Conservation (phyloP, 2,329 filamentous ascomycete genomes). For the Clarireedia homoeocarpa region DNA sequence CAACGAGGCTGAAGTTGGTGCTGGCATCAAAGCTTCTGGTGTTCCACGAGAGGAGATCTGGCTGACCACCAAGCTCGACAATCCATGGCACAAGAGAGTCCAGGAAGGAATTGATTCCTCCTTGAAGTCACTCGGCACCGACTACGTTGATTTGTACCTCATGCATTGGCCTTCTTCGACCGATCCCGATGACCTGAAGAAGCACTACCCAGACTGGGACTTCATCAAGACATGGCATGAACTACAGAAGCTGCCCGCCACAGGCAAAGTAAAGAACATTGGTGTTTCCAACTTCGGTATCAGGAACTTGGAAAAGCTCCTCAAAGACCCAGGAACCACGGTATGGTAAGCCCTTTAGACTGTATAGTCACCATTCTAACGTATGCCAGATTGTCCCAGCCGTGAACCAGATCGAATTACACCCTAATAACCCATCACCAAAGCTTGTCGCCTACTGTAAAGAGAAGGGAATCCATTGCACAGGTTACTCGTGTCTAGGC, state of each 20-base stretch:
- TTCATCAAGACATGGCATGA: constrained; percentile 73
- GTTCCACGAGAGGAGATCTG: constrained; percentile 60
- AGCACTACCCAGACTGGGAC: constrained; percentile 70
- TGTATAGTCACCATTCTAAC: neutral
- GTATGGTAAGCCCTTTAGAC: constrained; percentile 30
- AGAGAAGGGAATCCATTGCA: constrained; percentile 66
- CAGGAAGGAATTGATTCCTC: constrained; percentile 52
- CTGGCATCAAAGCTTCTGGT: constrained; percentile 58
- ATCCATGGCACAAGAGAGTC: constrained; percentile 67
- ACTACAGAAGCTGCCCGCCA: constrained; percentile 60
- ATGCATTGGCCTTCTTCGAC: constrained; percentile 66
- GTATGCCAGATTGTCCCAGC: constrained; percentile 45
- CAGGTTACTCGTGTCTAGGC: constrained; percentile 68
- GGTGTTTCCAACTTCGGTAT: constrained; percentile 84
- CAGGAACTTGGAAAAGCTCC: constrained; percentile 68
- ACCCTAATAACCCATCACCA: constrained; percentile 74
- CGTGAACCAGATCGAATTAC: constrained; percentile 77
- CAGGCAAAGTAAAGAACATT: constrained; percentile 70
- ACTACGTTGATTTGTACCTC: constrained; percentile 64
- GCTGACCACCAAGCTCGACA: constrained; percentile 77
- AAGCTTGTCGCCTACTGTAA: constrained; percentile 68
- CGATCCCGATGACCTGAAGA: constrained; percentile 48
- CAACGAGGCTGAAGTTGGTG: constrained; percentile 64
- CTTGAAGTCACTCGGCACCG: constrained; percentile 50
- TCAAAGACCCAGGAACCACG: constrained; percentile 57